These are phyloP conservation scores for Rheum nobile DNA, from an alignment of 148 eudicot genomes.

Conservation along the genomic window DNA sequence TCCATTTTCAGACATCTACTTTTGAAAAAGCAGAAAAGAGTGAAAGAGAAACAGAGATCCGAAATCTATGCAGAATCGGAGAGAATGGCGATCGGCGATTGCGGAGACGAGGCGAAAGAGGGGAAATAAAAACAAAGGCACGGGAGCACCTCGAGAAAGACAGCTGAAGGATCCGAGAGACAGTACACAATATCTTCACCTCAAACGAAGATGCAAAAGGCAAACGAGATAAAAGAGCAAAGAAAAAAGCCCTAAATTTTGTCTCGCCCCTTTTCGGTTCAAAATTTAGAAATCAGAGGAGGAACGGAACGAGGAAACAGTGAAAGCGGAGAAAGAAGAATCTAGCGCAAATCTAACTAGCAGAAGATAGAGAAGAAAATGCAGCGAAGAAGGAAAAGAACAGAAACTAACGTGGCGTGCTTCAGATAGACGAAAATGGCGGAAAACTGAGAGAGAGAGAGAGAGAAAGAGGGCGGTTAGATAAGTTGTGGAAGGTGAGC, in stretches of 20 bases:
- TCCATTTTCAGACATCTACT: constrained; percentile 40
- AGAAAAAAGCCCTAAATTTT: not conserved
- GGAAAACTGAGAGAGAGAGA: not conserved
- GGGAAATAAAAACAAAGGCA: not conserved
- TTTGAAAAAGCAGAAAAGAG: not conserved
- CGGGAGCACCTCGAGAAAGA: constrained; percentile 1
- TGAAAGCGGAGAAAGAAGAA: not conserved
- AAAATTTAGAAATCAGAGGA: constrained; percentile 9
- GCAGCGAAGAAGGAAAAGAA: not conserved
- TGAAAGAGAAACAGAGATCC: not conserved
- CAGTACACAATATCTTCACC: not conserved
- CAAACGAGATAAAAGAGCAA: not conserved
- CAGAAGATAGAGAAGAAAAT: not conserved
- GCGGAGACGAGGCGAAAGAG: not conserved
- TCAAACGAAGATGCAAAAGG: not conserved
- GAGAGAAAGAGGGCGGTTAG: not conserved
- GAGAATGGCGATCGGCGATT: not conserved
- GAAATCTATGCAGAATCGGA: constrained; percentile 1
- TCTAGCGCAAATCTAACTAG: not conserved
- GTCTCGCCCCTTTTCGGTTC: not conserved
- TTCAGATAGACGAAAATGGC: not conserved
- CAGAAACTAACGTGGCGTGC: not conserved
- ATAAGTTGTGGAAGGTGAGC: constrained; percentile 7
- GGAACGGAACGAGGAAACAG: not conserved
- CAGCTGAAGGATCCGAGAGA: not conserved